Percentiles rank a stretch among this genome's conserved stretches.
phyloP scores from a whole-genome alignment of 2,329 filamentous ascomycete genomes.

The Botrytis hyacinthi region DNA sequence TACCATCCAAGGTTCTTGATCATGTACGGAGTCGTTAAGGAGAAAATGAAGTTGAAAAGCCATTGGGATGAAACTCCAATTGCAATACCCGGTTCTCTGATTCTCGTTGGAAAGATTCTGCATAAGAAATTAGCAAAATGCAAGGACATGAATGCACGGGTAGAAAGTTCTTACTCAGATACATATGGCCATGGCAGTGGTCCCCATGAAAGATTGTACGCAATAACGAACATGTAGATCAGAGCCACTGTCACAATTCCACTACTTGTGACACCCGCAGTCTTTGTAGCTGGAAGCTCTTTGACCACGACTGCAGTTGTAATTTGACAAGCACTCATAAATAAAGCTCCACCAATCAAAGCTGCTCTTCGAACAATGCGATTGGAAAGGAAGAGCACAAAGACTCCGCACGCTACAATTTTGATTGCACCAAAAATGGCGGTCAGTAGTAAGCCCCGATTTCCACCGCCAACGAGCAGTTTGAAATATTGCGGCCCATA shows the following conservation, averaged over 20 bases:
- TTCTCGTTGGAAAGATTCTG: background rate
- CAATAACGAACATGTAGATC: background rate
- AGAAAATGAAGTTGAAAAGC: background rate
- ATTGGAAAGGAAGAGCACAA: conserved; percentile 54
- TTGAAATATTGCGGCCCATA: conserved; percentile 53
- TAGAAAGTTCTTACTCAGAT: background rate
- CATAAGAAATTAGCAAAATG: background rate
- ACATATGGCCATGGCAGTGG: background rate
- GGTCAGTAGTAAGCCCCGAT: conserved; percentile 48
- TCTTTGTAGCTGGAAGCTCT: background rate
- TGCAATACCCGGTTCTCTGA: background rate
- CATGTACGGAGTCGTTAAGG: background rate
- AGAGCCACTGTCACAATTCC: background rate
- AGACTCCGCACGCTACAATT: conserved; percentile 49
- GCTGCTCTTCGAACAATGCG: conserved; percentile 45
- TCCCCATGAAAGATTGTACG: background rate
- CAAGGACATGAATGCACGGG: background rate
- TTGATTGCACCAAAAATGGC: conserved; percentile 54
- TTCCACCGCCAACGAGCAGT: conserved; percentile 47
- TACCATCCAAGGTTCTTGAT: background rate
- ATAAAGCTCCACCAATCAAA: conserved; percentile 35
- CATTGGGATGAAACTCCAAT: background rate
- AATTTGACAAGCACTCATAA: background rate
- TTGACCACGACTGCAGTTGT: background rate
- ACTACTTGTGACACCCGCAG: background rate